Base-by-base conservation (phyloP, 306 rosid genomes). In the Gleditsia sinensis region DNA sequence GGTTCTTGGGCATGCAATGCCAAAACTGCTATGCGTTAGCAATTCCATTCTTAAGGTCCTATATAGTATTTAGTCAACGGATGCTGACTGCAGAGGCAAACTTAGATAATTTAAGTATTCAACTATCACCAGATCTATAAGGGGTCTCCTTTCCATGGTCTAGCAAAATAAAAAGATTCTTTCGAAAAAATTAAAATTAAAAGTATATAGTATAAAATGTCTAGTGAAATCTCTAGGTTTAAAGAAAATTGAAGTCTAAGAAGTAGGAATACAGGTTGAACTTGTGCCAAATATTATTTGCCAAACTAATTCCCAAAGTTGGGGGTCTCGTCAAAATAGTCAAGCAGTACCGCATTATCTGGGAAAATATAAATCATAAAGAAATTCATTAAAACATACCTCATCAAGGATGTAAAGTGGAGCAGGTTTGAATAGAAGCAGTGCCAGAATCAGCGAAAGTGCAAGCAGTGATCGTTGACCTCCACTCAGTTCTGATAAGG, bases 401-500 rank as follows among this genome's bases (percentile, higher is more conserved):
- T 94, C 98, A 57, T 94, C 98, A 72, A 94, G 81, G 69, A 94
- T 94, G 80, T 94, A 94, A 12, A 94, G 94, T 59, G 97, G 98
- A 80, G 98, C 98, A 37, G 98, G 98, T 75, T 94, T 94, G 80
- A 94, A 94, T 49, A 94, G 96, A 78, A 94, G 97, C 83, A 94
- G 85, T 14, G 98, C 97, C 79, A 94, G 82, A 76, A 94, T 94
- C 55, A 94, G 83, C 69, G 97, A 91, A 67, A 94, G 96, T 67
- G 98, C 98, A 54, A 94, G 96, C 75, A 94, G 87, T 53, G 98
- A 94, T 81, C 98, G 90, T 82, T 94, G 98, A 49, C 98, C 98
- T 67, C 98, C 98, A 84, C 98, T 94, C 55, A 94, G 78, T 82
- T 94, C 98, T 24, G 98, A 94, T 77, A 94, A 86, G 16, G 98